phyloP scores from a whole-genome alignment of 306 rosid species.

The Sophora flavescens region DNA sequence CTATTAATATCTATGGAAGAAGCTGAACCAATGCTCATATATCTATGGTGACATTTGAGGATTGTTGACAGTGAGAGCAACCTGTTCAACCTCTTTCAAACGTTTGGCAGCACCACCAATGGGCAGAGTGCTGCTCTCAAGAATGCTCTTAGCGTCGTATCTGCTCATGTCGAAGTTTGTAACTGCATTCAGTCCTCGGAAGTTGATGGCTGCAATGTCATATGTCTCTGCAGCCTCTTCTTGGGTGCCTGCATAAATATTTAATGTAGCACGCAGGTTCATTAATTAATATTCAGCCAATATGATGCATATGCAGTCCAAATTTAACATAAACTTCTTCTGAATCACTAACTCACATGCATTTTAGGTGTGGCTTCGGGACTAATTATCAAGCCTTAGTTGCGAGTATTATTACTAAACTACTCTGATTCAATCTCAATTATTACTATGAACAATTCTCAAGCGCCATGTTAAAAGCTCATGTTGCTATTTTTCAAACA shows the following conservation, averaged over 20 bases:
- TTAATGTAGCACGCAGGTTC: no score
- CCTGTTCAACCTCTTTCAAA: constrained; percentile 70
- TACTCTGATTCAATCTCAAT: no score
- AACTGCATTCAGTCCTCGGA: constrained; percentile 88
- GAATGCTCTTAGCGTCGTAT: constrained; percentile 84
- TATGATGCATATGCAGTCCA: no score
- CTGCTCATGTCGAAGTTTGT: constrained; percentile 97
- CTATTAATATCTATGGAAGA: constrained; percentile 57
- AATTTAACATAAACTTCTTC: no score
- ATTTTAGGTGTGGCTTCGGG: no score
- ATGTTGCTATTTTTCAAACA: no score
- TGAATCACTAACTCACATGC: no score
- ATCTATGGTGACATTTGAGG: constrained; percentile 31
- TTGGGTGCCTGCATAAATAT: constrained; percentile 67
- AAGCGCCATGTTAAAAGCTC: no score
- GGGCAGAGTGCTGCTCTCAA: constrained; percentile 81
- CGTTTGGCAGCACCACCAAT: constrained; percentile 86
- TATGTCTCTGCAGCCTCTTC: constrained; percentile 99
- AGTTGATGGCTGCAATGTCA: constrained; percentile 92
- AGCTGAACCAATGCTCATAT: constrained; percentile 51
- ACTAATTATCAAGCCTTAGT: no score
- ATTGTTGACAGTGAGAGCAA: constrained; percentile 25
- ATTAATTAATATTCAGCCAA: no score
- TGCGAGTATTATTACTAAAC: no score
- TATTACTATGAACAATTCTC: no score